Base-by-base conservation (phyloP, 441 rosid genomes). In the Gossypium schwendimanii region DNA sequence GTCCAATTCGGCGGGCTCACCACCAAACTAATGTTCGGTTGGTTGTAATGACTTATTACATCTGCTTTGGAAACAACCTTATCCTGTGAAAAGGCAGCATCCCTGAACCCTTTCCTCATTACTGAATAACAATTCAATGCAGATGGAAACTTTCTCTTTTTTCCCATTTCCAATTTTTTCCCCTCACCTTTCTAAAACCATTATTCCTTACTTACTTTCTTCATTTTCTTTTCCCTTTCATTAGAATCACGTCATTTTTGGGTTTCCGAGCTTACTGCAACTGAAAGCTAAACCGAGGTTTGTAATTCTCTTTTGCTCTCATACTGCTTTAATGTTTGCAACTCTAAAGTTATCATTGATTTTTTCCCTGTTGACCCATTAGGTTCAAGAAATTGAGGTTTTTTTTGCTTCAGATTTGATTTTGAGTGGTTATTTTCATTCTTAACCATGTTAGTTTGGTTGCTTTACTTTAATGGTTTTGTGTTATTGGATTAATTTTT, bases 381-480 rank as follows among this genome's bases (percentile, higher is more conserved):
- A 31, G 59, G 9, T 53, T 7, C 60, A 8, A 15, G 2, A 23
- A 63, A 10, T 49, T 50, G 6, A 10, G 15, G 61, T 18, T 55
- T 20, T 18, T 54, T 55, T 10, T 23, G 61, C 76, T 71, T 72
- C 70, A 73, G 63, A 67, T 67, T 73, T 70, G 14, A 15, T 24
- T 33, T 41, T 31, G 55, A 20, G 72, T 70, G 18, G 0, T 53
- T 65, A 28, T 36, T 60, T 44, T 15, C 12, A 7, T 12, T 53
- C 3, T 52, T 33, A 15, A 0, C 18, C 26, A 3, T 54, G 15
- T 8, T 0, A 23, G 44, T 21, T 36, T 73, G 6, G 5, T 3
- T 39, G 0, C 23, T 15, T 63, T 18, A 1, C 20, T n/a, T 17
- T 63, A 58, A 17, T 58, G 41, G 47, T 18, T 60, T 55, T 47